Evolutionary conservation across 306 rosid species (phyloP), one percentile per base, ranked within the genome.

Genomic region (Phaseolus lunatus): DNA sequence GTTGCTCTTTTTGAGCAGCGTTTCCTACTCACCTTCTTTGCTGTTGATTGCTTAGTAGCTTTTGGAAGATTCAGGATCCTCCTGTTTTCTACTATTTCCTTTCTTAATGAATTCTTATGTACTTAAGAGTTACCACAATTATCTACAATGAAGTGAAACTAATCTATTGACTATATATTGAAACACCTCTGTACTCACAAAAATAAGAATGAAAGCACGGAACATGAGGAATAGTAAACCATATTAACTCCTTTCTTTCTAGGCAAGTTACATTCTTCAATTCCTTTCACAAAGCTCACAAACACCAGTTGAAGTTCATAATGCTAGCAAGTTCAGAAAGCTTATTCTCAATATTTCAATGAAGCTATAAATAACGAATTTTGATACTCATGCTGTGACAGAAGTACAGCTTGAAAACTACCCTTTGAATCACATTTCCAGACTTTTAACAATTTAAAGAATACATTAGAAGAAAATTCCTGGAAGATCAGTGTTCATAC

Each of bases 401-500:
- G 50, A 73, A 56, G 48, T 64, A 50, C 67, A 81, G 76, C 78
- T 81, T 44, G 67, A 67, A 77, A 52, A 26, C 65, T 45, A 70
- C 69, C 31, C 37, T 69, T 80, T 18, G 71, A 23, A 70, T 41
- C 67, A 82, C 33, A 59, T 72, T 79, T 78, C 61, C 61, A 58
- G 50, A 7, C 7, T 69, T 62, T 48, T 45, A 58, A 69, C 68
- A 71, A 52, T 65, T 39, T 68, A 65, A 49, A 14, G 27, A 80
- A 72, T 63, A 80, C 59, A 80, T 47, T 41, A 54, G 63, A 72
- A 56, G 70, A 44, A 70, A 80, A 78, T 75, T 64, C 45, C 53
- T 41, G 7, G 77, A 59, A 45, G 41, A 80, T 65, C 58, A 49
- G 61, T 50, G 82, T 73, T 31, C 78, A 80, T 70, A 96, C 99